These are phyloP conservation scores for Pouteria glomerata DNA, from an alignment of 148 eudicot genomes.

Conservation along the genomic window DNA sequence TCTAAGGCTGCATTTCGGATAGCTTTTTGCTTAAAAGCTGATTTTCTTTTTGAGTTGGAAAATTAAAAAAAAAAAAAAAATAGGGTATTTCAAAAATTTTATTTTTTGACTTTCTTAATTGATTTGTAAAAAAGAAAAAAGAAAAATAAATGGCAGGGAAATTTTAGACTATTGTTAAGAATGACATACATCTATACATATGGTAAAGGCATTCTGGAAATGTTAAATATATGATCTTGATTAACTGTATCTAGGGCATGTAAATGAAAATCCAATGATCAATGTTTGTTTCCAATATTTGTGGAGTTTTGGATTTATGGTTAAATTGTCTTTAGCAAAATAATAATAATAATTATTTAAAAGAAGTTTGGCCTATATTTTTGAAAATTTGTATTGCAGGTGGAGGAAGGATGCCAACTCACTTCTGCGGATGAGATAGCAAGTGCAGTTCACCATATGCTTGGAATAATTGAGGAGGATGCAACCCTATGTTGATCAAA, in stretches of 20 bases:
- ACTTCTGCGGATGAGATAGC: conserved; percentile 79
- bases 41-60: too few species aligned
- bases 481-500: conserved; percentile 26
- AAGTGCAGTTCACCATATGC: conserved; percentile 81
- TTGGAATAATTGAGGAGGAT: conserved; percentile 71
- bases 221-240: background rate
- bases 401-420: conserved; percentile 88
- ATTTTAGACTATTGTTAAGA: background rate
- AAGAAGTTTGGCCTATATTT: too few species aligned
- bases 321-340: too few species aligned
- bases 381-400: conserved; percentile 42
- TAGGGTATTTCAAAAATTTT: too few species aligned
- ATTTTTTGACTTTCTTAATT: too few species aligned
- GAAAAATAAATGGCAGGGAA: too few species aligned
- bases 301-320: background rate
- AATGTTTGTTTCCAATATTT: background rate
- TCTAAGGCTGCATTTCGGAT: too few species aligned
- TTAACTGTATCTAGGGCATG: background rate
- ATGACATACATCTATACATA: too few species aligned
- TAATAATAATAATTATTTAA: too few species aligned
- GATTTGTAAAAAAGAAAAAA: too few species aligned
- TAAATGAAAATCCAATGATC: background rate
- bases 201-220: conserved; percentile 3
- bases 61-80: too few species aligned
- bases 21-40: too few species aligned